phyloP scores from a whole-genome alignment of 176 grass and related monocot species.

The Hordeum marinum region DNA sequence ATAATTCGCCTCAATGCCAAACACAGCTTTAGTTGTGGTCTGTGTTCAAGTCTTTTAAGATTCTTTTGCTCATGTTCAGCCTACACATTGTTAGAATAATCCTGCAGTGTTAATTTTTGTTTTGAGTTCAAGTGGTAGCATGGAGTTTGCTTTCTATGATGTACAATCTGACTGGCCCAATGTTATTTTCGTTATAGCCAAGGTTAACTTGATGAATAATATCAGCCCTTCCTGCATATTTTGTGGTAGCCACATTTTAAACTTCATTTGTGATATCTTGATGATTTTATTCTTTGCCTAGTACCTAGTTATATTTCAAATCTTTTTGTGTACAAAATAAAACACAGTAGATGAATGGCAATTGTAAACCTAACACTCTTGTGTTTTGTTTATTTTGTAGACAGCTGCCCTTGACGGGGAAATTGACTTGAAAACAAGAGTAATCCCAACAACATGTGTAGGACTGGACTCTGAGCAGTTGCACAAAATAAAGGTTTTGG shows the following conservation, averaged over 20 bases:
- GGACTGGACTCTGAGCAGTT: slow-evolving; percentile 79
- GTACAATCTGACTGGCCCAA: not conserved
- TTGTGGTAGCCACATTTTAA: not conserved
- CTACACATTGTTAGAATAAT: not conserved
- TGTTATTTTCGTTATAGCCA: not conserved
- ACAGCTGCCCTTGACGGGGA: slow-evolving; percentile 97
- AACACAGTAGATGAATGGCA: not conserved
- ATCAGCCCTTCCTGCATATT: not conserved
- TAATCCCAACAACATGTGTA: slow-evolving; percentile 63
- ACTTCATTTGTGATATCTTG: slow-evolving; percentile 8
- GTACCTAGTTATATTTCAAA: not conserved
- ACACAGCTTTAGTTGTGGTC: not conserved
- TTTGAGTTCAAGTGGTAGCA: not conserved
- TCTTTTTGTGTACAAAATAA: not conserved
- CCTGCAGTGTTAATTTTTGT: not conserved
- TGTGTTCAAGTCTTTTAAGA: not conserved
- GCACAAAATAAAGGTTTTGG: slow-evolving; percentile 83
- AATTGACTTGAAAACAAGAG: slow-evolving; percentile 90
- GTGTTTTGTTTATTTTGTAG: slow-evolving; percentile 47
- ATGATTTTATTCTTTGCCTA: not conserved
- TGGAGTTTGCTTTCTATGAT: not conserved
- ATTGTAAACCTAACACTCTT: slow-evolving; percentile 22
- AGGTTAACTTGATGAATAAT: not conserved
- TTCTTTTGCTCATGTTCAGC: not conserved
- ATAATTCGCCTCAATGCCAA: too few relatives aligned